Base-by-base conservation (phyloP, 495 filamentous ascomycete species). In the Collariella sp. region DNA sequence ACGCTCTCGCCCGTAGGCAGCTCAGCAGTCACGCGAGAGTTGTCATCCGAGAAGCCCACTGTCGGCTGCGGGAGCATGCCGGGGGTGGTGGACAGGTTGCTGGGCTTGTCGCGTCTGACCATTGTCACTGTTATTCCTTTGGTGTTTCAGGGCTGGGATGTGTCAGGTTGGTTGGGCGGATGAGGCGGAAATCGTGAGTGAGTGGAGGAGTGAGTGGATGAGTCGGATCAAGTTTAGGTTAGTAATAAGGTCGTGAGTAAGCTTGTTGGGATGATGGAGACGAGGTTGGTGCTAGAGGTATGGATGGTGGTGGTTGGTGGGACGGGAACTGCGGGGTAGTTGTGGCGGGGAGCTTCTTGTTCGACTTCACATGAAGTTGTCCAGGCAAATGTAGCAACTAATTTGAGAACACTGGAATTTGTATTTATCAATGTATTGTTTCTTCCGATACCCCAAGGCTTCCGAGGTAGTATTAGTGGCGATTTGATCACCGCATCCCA, bases 31-130 rank as follows among this genome's bases (percentile, higher is more conserved):
- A 95, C 80, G 26, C 73, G 70, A 52, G 76, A 75, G 67, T 84
- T 83, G 65, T 84, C 79, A 50, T 78, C 65, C 9, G 78, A 76
- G 68, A 89, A 79, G 66, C 78, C 80, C 60, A 94, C 80, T 57
- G 80, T 79, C 10, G 87, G 79, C 60, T 79, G 79, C 24, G 85
- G 84, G 22, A 81, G 77, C 2, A 83, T 72, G 52, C 74, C 72
- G 5, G 83, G 80, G 12, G 84, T 83, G 53, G 83, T 78, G 34
- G 86, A 76, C 61, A 96, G 83, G 23, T 87, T 90, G 63, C 89
- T 93, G 26, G 91, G 91, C 64, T 90, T 93, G 68, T 93, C 76
- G 64, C 91, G 84, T 58, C 90, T 88, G 75, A 95, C 90, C 82
- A 85, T 87, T 4, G 52, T 75, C 34, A 16, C 4, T 36, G 44